These are phyloP conservation scores for Mrakiaceae sp. DNA, from an alignment of 1,284 basidiomycete species.

Conservation along the genomic window DNA sequence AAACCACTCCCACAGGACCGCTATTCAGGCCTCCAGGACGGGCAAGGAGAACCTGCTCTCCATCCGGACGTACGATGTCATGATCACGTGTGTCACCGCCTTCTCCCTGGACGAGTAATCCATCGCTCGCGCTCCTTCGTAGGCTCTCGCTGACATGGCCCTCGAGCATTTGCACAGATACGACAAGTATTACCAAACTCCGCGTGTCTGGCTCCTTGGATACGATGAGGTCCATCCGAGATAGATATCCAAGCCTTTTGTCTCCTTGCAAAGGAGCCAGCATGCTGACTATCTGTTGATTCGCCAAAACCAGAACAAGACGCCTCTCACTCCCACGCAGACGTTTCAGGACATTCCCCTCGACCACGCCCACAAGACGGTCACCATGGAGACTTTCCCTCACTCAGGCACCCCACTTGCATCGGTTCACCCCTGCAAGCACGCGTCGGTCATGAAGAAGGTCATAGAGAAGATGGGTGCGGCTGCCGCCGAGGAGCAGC, in stretches of 20 bases:
- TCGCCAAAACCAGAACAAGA: slow-evolving; percentile 52
- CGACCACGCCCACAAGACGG: slow-evolving; percentile 96
- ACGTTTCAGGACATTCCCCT: slow-evolving; percentile 96
- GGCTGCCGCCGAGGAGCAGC: slow-evolving; percentile 7
- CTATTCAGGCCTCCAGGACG: neutral
- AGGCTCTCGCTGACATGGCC: neutral
- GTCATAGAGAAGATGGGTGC: slow-evolving; percentile 19
- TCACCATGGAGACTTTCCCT: slow-evolving; percentile 96
- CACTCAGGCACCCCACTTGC: slow-evolving; percentile 76
- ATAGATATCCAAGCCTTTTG: slow-evolving; percentile 5
- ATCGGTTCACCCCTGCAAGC: slow-evolving; percentile 95
- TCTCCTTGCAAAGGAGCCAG: too few species aligned
- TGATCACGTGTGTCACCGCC: slow-evolving; percentile 58
- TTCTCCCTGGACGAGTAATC: neutral
- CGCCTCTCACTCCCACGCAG: slow-evolving; percentile 70
- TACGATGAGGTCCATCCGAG: slow-evolving; percentile 67
- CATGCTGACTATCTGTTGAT: too few species aligned
- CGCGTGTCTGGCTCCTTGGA: slow-evolving; percentile 85
- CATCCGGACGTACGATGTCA: slow-evolving; percentile 97
- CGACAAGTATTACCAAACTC: slow-evolving; percentile 98
- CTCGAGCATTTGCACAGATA: slow-evolving; percentile 39
- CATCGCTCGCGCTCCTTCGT: too few species aligned
- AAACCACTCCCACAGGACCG: neutral
- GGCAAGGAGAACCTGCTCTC: slow-evolving; percentile 72
- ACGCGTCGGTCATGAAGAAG: slow-evolving; percentile 99